Evolutionary conservation across 805 yeast genomes (phyloP).

Genomic region (Hanseniaspora guilliermondii): DNA sequence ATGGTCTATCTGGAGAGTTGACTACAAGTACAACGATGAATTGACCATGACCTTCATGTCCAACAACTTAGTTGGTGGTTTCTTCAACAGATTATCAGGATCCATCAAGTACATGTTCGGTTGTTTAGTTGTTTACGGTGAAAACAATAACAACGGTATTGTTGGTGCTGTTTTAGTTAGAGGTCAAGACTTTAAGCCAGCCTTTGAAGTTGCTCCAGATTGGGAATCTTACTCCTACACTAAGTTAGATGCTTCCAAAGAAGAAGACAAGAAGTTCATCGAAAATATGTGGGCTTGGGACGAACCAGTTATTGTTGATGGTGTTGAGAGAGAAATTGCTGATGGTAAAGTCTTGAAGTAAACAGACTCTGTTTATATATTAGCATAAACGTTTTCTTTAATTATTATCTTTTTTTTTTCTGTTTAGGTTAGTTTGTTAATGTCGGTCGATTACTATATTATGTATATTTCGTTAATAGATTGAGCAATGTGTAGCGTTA

Average conservation of each 20-base stretch:
- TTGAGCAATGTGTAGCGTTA: too few species aligned
- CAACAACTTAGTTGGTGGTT: slow-evolving; percentile 92
- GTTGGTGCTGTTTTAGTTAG: slow-evolving; percentile 89
- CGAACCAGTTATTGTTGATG: slow-evolving; percentile 71
- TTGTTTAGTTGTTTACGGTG: slow-evolving; percentile 89
- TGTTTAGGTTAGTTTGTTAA: too few species aligned
- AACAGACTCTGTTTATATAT: not conserved
- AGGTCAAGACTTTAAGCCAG: slow-evolving; percentile 85
- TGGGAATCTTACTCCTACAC: slow-evolving; percentile 87
- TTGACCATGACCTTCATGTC: slow-evolving; percentile 93
- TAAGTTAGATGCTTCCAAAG: slow-evolving; percentile 67
- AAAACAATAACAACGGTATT: slow-evolving; percentile 96
- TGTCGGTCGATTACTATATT: not conserved
- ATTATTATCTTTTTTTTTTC: too few species aligned
- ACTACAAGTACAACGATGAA: slow-evolving; percentile 93
- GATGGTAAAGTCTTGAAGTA: slow-evolving; percentile 94
- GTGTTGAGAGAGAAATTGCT: slow-evolving; percentile 74
- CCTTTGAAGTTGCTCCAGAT: slow-evolving; percentile 97
- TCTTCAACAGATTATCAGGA: slow-evolving; percentile 83
- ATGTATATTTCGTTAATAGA: too few species aligned
- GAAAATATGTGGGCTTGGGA: slow-evolving; percentile 98
- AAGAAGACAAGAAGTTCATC: slow-evolving; percentile 66
- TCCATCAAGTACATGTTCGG: slow-evolving; percentile 94
- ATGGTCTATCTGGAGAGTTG: slow-evolving; percentile 89
- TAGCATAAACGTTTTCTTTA: too few species aligned